Conservation (phyloP, 2,329 filamentous ascomycete genomes). For the Aureobasidium musti region DNA sequence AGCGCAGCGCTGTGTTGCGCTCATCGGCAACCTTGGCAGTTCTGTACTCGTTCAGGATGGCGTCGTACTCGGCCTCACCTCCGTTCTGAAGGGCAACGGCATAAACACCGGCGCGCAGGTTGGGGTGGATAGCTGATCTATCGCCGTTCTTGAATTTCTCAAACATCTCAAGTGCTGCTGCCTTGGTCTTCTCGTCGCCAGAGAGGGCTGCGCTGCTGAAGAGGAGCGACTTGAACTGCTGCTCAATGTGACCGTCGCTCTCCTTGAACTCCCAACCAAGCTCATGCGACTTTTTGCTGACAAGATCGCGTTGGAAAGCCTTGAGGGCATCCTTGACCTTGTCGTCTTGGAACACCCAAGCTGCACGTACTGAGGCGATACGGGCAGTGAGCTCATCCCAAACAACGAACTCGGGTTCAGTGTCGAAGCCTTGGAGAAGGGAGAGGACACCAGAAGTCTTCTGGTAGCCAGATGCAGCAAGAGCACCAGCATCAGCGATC, state of each 20-base stretch:
- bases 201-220: slow-evolving; percentile 81
- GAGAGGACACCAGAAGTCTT: slow-evolving; percentile 88
- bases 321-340: slow-evolving; percentile 73
- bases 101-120: slow-evolving; percentile 85
- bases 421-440: slow-evolving; percentile 78
- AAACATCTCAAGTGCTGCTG: slow-evolving; percentile 88
- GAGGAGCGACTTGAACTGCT: slow-evolving; percentile 91
- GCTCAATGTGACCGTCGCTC: slow-evolving; percentile 81
- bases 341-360: slow-evolving; percentile 86
- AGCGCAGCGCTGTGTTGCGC: slow-evolving; percentile 85
- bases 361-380: slow-evolving; percentile 73
- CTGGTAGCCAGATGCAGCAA: slow-evolving; percentile 88
- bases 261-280: slow-evolving; percentile 87
- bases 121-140: slow-evolving; percentile 80
- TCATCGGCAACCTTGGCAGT: slow-evolving; percentile 78
- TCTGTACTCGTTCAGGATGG: slow-evolving; percentile 72
- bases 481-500: slow-evolving; percentile 81
- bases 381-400: slow-evolving; percentile 90
- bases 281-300: slow-evolving; percentile 77
- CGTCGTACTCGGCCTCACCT: slow-evolving; percentile 82
- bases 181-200: slow-evolving; percentile 75
- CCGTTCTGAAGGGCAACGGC: slow-evolving; percentile 81
- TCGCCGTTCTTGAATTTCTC: slow-evolving; percentile 79
- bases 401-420: slow-evolving; percentile 84
- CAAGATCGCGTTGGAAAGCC: slow-evolving; percentile 76